phyloP scores from a whole-genome alignment of 164 flowering plant genomes.

The Buxus sempervirens region DNA sequence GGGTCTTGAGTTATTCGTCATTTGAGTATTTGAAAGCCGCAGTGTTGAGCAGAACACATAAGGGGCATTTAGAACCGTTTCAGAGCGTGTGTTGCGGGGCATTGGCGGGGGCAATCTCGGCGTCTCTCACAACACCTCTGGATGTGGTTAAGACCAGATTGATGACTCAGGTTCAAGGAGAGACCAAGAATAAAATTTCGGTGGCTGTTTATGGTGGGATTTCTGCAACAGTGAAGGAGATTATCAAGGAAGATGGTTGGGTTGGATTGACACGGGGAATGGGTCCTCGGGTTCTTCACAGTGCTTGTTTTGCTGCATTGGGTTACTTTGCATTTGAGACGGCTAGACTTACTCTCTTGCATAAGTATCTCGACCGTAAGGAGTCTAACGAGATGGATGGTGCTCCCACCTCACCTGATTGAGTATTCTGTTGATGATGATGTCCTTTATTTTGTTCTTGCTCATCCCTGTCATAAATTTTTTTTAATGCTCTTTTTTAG shows the following conservation, averaged over 20 bases:
- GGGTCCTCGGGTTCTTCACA: conserved; percentile 90
- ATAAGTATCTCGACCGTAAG: conserved; percentile 55
- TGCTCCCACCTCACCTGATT: conserved; percentile 21
- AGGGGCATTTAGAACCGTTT: conserved; percentile 56
- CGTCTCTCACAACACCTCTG: conserved; percentile 79
- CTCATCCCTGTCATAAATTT: neutral
- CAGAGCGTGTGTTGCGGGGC: conserved; percentile 95
- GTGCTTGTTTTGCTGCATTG: conserved; percentile 89
- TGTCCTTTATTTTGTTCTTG: neutral
- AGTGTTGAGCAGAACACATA: conserved; percentile 57
- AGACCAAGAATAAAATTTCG: conserved; percentile 40
- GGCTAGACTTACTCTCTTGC: conserved; percentile 71
- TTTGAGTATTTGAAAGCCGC: conserved; percentile 90
- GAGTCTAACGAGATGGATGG: conserved; percentile 29
- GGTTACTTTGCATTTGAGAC: conserved; percentile 99
- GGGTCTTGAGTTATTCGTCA: conserved; percentile 91
- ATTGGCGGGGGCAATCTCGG: conserved; percentile 92
- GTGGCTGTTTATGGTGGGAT: conserved; percentile 61
- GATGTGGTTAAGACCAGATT: conserved; percentile 97
- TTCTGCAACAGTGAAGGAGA: conserved; percentile 55
- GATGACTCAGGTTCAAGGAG: conserved; percentile 86
- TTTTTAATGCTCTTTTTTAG: neutral
- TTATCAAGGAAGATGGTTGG: conserved; percentile 91
- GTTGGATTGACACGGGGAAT: conserved; percentile 78
- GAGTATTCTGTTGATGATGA: conserved; percentile 6